Percentiles rank a stretch among this genome's conserved stretches.
Evolutionary conservation across 306 rosid species (phyloP).

Genomic region (Senna tora): DNA sequence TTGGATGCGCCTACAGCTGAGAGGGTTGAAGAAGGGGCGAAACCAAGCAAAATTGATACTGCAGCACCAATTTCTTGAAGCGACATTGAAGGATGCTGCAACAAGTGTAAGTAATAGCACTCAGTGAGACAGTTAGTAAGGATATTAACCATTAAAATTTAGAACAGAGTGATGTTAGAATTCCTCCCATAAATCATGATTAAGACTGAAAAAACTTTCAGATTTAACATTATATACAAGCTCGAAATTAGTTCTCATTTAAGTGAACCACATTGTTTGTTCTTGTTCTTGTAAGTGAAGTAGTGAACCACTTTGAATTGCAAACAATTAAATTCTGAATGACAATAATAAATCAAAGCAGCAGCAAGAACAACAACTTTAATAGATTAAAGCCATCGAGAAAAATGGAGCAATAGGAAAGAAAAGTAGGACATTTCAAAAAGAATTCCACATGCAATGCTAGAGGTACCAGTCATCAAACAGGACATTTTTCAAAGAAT

Average conservation of each 20-base stretch:
- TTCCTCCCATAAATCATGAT: conserved; percentile 1
- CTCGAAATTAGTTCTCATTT: background rate
- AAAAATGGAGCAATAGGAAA: background rate
- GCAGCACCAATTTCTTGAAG: conserved; percentile 77
- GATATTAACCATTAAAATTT: conserved; percentile 21
- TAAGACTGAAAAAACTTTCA: background rate
- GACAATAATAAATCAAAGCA: background rate
- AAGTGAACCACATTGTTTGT: background rate
- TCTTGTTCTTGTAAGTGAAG: too few species aligned
- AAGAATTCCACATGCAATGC: background rate
- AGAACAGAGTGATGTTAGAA: conserved; percentile 5
- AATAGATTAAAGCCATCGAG: background rate
- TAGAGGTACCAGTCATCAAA: background rate
- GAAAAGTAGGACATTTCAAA: background rate
- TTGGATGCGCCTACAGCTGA: conserved; percentile 78
- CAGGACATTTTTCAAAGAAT: background rate
- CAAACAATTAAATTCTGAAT: background rate
- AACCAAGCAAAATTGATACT: conserved; percentile 87
- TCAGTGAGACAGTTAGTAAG: conserved; percentile 31
- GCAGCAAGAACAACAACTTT: too few species aligned
- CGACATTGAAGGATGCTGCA: conserved; percentile 64
- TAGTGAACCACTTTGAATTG: background rate
- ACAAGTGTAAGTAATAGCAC: conserved; percentile 33
- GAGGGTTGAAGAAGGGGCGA: conserved; percentile 72
- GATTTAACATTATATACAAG: background rate